Evolutionary conservation across 495 filamentous ascomycete species (phyloP), one percentile per base, ranked within the genome.

Genomic region (Tuber calosporum): DNA sequence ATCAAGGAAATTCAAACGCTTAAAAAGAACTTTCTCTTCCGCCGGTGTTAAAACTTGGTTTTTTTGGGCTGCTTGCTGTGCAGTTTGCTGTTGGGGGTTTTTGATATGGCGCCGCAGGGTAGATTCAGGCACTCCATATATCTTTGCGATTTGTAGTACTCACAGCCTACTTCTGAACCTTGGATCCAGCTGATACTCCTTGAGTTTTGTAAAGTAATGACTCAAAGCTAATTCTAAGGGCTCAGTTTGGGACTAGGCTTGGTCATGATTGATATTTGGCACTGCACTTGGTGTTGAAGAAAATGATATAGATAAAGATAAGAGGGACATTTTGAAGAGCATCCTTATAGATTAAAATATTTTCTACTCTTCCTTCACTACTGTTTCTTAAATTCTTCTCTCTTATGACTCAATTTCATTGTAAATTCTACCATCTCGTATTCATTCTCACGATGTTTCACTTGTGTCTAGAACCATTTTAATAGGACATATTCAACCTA

Each of bases 1-100:
- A 34, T 71, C 30, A 13, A 74, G 20, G 11, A 70, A 74, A 38
- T 71, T 34, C 8, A 74, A 48, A 41, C 73, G 8, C 37, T 74
- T 69, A 8, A 53, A 69, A 48, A 71, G 19, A 4, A 67, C 39
- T 41, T 70, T 17, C 20, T 71, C 58, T 7, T 71, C 53, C 0
- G 53, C 45, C 36, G 26, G 7, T 2, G 68, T 67, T 13, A 26
- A 70, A n/a, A 34, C 38, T 26, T 70, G 66, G 40, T 20, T 30
- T n/a, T n/a, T 42, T 19, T 2, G 26, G 1, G 26, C 67, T 0
- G 8, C 69, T 41, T 40, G 66, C 48, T 1, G 1, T 3, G 6
- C 13, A 1, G 68, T 70, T 40, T 41, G 4, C n/a, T 74, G 67
- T 1, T 43, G 26, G 9, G 48, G 39, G 17, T 36, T 66, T 1